phyloP scores from a whole-genome alignment of 352 stramenopile genomes.

The Globisporangium parvum region DNA sequence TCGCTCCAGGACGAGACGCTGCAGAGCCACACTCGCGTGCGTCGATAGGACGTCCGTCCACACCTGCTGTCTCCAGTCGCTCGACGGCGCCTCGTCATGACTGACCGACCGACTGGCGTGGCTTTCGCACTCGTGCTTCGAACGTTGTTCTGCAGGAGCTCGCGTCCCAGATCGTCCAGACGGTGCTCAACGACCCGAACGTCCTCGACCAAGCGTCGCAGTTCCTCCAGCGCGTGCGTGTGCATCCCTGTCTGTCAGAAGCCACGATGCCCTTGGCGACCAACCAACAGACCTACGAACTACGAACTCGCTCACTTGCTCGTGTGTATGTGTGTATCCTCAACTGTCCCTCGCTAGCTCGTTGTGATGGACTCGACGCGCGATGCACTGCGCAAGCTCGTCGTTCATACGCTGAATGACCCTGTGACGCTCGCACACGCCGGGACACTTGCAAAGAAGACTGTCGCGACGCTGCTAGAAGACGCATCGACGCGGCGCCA shows the following conservation, averaged over 20 bases:
- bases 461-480: slow-evolving; percentile 36
- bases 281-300: too few species aligned
- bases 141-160: slow-evolving; percentile 24
- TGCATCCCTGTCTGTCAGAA: not conserved
- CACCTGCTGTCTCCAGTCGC: not conserved
- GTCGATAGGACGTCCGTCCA: not conserved
- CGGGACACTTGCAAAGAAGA: slow-evolving; percentile 39
- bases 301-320: not conserved
- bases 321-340: too few species aligned
- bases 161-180: slow-evolving; percentile 83
- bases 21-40: slow-evolving; percentile 47
- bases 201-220: slow-evolving; percentile 72
- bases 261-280: not conserved
- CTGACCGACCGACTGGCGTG: not conserved
- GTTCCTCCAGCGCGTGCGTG: slow-evolving; percentile 63
- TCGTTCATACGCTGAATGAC: slow-evolving; percentile 63
- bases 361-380: slow-evolving; percentile 62
- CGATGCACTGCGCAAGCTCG: slow-evolving; percentile 36
- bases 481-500: slow-evolving; percentile 50
- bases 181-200: slow-evolving; percentile 79
- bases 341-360: too few species aligned
- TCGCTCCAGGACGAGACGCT: slow-evolving; percentile 83
- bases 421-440: slow-evolving; percentile 45
- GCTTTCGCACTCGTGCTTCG: not conserved
- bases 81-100: not conserved